Conservation (phyloP, 2,329 filamentous ascomycete species). For the Colletotrichum truncatum region DNA sequence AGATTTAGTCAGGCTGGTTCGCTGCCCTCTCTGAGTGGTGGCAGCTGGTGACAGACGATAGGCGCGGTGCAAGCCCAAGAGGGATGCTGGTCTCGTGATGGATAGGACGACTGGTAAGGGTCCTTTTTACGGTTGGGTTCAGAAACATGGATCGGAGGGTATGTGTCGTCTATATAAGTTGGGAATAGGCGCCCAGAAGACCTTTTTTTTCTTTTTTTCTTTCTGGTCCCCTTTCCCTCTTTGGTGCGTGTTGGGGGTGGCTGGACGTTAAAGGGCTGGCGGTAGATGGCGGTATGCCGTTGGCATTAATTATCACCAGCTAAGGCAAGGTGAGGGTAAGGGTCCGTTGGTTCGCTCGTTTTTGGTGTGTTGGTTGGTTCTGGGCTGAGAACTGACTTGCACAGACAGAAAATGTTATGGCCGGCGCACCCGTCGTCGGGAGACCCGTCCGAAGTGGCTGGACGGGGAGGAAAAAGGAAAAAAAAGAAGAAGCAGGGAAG, state of each 20-base stretch:
- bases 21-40: slow-evolving; percentile 21
- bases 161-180: slow-evolving; percentile 16
- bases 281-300: slow-evolving; percentile 13
- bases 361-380: neutral
- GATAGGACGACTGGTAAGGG: too few species aligned
- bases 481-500: neutral
- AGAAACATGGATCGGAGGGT: slow-evolving; percentile 13
- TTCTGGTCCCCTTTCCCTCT: neutral
- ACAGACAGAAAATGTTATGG: slow-evolving; percentile 12
- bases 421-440: slow-evolving; percentile 23
- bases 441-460: slow-evolving; percentile 19
- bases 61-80: slow-evolving; percentile 16
- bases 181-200: neutral
- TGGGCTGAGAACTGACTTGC: neutral
- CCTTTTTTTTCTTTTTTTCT: neutral
- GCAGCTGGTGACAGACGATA: slow-evolving; percentile 29
- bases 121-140: slow-evolving; percentile 5
- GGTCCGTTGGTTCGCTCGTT: slow-evolving; percentile 7
- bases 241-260: neutral
- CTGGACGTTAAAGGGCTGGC: neutral
- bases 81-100: slow-evolving; percentile 26
- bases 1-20: neutral
- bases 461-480: neutral
- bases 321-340: slow-evolving; percentile 14
- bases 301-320: slow-evolving; percentile 21